Evolutionary conservation across 169 alveolate genomes (phyloP), one percentile per base, ranked within the genome.

Genomic region (Plasmodium inui): DNA sequence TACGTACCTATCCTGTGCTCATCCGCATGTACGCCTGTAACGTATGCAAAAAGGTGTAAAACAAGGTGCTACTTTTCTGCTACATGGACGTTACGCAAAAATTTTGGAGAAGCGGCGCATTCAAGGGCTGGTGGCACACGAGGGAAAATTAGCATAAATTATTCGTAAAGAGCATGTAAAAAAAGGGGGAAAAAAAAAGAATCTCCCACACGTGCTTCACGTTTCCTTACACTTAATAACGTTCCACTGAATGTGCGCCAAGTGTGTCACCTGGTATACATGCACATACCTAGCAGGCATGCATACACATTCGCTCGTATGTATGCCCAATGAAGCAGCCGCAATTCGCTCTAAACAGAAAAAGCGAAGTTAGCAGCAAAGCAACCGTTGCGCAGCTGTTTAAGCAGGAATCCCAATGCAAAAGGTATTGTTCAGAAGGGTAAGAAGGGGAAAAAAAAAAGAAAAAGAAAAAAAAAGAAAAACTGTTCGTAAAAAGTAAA

Each of bases 251-350:
- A 67, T 67, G 34, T 67, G 17, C 76, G 34, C 34, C 3, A 0
- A 67, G 76, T 67, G 76, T 67, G 34, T 67, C 76, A 19, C 34
- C 76, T 67, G 76, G 74, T 4, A 61, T 61, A n/a, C 74, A 61
- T 61, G 74, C 74, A 61, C 32, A 61, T 61, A 61, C 74, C 14
- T 61, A 6, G 74, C 14, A 26, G 74, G 76, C 57, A 46, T 12
- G 12, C 19, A 46, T 46, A 46, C 57, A 46, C 57, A 46, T 46
- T 46, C 57, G 57, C n/a, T 46, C 57, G n/a, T 46, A 46, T 46
- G 57, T 46, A 46, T 46, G 57, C 19, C 57, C 57, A 10, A 46
- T 46, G 55, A 44, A 44, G 17, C 55, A 44, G 55, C n/a, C 55
- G 55, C 55, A 44, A 44, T 44, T 44, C 55, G 55, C 55, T 44